Conservation (phyloP, 192 early-diverging fungal species). For the Spizellomyces sp. region DNA sequence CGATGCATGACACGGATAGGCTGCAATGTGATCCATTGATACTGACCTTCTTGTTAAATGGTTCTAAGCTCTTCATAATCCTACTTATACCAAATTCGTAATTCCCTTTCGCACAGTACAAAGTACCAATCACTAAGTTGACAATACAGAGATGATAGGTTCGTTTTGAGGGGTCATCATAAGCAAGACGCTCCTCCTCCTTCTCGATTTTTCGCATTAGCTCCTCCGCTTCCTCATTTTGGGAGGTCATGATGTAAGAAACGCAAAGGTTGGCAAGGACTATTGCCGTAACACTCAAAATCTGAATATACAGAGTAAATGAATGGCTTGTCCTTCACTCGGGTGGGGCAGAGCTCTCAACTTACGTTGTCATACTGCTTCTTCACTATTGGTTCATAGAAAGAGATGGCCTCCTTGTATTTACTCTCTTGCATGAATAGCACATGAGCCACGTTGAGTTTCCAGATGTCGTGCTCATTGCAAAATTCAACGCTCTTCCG, state of each 20-base stretch:
- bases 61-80: constrained; percentile 68
- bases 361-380: constrained; percentile 64
- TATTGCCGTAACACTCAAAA: constrained; percentile 62
- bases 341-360: not conserved
- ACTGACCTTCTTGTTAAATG: constrained; percentile 65
- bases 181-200: constrained; percentile 63
- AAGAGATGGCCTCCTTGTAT: constrained; percentile 70
- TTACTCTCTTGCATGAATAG: constrained; percentile 70
- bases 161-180: constrained; percentile 57
- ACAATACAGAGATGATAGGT: constrained; percentile 69
- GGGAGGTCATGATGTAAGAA: constrained; percentile 67
- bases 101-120: constrained; percentile 69
- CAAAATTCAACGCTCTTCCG: constrained; percentile 67
- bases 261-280: constrained; percentile 69
- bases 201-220: constrained; percentile 69
- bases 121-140: constrained; percentile 68
- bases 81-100: constrained; percentile 69
- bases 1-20: not conserved
- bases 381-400: constrained; percentile 68
- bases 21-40: not conserved
- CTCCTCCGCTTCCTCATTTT: constrained; percentile 70
- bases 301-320: constrained; percentile 28
- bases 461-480: constrained; percentile 70
- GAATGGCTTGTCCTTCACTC: not conserved
- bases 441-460: constrained; percentile 68